Conservation (phyloP, 805 yeast species). For the Deakozyma indianensis region DNA sequence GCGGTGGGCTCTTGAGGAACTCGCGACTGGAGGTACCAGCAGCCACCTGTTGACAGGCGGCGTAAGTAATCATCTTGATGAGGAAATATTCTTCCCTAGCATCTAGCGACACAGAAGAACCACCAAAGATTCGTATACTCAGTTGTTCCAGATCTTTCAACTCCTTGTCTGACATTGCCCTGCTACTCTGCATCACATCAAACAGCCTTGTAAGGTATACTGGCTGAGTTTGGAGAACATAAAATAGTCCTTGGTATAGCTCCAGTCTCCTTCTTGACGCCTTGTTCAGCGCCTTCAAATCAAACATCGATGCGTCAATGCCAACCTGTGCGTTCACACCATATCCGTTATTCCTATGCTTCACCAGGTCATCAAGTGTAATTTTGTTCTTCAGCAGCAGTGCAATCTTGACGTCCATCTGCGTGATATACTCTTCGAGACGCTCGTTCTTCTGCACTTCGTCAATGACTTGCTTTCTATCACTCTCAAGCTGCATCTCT, state of each 20-base stretch:
- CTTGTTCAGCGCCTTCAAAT: constrained; percentile 24
- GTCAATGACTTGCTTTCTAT: constrained; percentile 54
- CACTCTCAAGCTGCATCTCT: constrained; percentile 52
- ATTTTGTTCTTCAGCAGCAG: constrained; percentile 67
- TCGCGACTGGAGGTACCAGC: constrained; percentile 9
- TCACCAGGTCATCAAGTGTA: constrained; percentile 52
- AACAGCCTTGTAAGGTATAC: constrained; percentile 48
- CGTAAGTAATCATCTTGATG: constrained; percentile 36
- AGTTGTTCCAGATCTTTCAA: constrained; percentile 18
- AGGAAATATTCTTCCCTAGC: constrained; percentile 61
- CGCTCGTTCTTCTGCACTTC: constrained; percentile 57
- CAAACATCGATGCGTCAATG: constrained; percentile 16
- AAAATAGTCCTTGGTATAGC: constrained; percentile 63
- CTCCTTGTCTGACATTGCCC: constrained; percentile 19
- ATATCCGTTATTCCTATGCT: constrained; percentile 26
- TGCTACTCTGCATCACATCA: constrained; percentile 17
- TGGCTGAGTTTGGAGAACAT: constrained; percentile 73
- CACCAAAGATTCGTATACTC: constrained; percentile 21
- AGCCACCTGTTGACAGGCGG: not conserved
- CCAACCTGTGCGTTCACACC: constrained; percentile 5
- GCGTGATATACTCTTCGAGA: constrained; percentile 59
- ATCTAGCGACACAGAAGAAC: constrained; percentile 18
- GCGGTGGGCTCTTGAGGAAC: constrained; percentile 8
- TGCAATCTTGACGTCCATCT: constrained; percentile 64
- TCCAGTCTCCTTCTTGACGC: constrained; percentile 36